A percentile compares a stretch with the other conserved stretches of the same genome.
Evolutionary conservation across 768 basidiomycete genomes (phyloP).

Genomic region (Russula emetica): DNA sequence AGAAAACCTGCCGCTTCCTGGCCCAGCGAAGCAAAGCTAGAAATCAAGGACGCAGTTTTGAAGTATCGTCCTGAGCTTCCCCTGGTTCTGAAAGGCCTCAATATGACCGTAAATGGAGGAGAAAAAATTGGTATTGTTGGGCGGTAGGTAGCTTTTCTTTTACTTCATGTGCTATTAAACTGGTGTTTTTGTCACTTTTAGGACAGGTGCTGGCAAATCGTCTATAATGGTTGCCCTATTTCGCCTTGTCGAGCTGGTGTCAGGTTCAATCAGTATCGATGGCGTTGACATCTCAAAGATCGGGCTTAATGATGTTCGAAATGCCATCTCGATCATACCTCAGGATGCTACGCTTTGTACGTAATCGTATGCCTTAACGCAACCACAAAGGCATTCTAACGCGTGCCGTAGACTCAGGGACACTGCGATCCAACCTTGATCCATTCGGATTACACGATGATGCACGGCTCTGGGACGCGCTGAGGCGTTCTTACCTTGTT

Average conservation of each 20-base stretch:
- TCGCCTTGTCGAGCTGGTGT: conserved; percentile 74
- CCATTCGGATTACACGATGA: conserved; percentile 83
- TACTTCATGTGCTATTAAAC: conserved; percentile 4
- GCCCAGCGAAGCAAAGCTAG: conserved; percentile 71
- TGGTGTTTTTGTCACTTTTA: conserved; percentile 17
- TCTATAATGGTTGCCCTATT: conserved; percentile 87
- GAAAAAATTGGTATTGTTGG: conserved; percentile 95
- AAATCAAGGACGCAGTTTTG: conserved; percentile 72
- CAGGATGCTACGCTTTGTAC: conserved; percentile 55
- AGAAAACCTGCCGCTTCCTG: conserved; percentile 57
- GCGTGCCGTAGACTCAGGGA: conserved; percentile 59
- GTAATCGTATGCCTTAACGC: conserved; percentile 45
- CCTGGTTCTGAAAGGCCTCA: conserved; percentile 74
- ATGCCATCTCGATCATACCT: conserved; percentile 71
- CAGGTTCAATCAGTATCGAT: conserved; percentile 75
- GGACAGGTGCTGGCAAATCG: conserved; percentile 87
- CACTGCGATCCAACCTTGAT: conserved; percentile 82
- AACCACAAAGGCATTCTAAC: conserved; percentile 17
- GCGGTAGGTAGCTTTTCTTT: conserved; percentile 35
- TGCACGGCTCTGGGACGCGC: conserved; percentile 78
- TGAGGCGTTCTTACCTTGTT: conserved; percentile 79
- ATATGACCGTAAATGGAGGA: conserved; percentile 61
- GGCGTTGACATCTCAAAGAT: conserved; percentile 79
- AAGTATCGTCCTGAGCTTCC: conserved; percentile 87
- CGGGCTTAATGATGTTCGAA: conserved; percentile 70